Evolutionary conservation across 179 eudicot species (phyloP).

Genomic region (Pouteria campechiana): DNA sequence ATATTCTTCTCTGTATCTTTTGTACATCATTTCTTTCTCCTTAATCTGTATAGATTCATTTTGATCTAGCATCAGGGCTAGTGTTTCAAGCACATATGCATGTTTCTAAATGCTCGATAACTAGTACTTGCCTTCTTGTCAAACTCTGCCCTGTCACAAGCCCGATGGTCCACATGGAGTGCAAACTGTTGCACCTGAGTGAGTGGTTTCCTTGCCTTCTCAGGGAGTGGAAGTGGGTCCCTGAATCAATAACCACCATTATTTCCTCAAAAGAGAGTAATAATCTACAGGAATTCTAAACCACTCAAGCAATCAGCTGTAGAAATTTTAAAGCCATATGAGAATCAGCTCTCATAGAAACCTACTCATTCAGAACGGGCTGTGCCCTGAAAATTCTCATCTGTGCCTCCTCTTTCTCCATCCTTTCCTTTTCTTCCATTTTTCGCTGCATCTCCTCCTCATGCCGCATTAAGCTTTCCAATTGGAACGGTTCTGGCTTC

Average conservation of each 20-base stretch:
- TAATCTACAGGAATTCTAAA: neutral
- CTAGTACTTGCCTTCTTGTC: slow-evolving; percentile 61
- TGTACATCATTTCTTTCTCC: slow-evolving; percentile 79
- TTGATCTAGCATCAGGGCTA: too few species aligned
- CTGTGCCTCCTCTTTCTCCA: slow-evolving; percentile 70
- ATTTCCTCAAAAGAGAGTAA: neutral
- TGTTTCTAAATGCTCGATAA: too few species aligned
- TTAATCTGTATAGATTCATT: slow-evolving; percentile 25
- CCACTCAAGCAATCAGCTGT: neutral
- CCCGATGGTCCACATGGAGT: slow-evolving; percentile 60
- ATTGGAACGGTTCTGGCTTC: slow-evolving; percentile 74
- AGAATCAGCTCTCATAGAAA: neutral
- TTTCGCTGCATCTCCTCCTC: slow-evolving; percentile 79
- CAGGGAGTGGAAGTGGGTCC: slow-evolving; percentile 89
- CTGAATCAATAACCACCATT: too few species aligned
- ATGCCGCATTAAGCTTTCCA: slow-evolving; percentile 77
- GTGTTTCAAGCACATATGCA: too few species aligned
- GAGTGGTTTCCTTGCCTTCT: slow-evolving; percentile 77
- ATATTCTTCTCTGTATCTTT: slow-evolving; percentile 88
- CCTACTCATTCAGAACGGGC: slow-evolving; percentile 78
- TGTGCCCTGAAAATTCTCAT: slow-evolving; percentile 85
- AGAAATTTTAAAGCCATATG: too few species aligned
- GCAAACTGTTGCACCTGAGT: slow-evolving; percentile 83
- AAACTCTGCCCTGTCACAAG: slow-evolving; percentile 82
- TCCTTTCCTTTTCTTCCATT: slow-evolving; percentile 65